These are phyloP conservation scores for Pichia rugopelliculosa DNA, from an alignment of 805 yeast genomes.

Conservation along the genomic window DNA sequence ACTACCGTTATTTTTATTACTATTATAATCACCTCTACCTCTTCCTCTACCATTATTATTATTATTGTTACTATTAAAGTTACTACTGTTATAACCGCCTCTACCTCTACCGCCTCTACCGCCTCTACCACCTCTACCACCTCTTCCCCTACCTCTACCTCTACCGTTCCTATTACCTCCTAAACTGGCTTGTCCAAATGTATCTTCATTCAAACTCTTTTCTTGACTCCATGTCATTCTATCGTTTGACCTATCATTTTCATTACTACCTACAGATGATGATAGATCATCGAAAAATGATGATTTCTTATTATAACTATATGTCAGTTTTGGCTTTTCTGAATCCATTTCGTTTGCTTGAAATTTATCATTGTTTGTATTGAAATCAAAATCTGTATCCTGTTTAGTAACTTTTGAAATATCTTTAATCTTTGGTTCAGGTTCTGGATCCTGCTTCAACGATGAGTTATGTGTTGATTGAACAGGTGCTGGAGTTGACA, in stretches of 20 bases:
- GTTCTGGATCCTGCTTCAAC: conserved; percentile 3
- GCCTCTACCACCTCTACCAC: conserved; percentile 35
- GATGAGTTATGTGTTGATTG: neutral
- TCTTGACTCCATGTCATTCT: conserved; percentile 66
- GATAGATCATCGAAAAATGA: conserved; percentile 88
- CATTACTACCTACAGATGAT: conserved; percentile 42
- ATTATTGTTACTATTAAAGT: neutral
- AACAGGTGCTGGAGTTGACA: neutral
- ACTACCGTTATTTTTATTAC: conserved; percentile 21
- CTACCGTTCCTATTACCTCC: conserved; percentile 10
- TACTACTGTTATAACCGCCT: conserved; percentile 6
- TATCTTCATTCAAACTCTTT: conserved; percentile 65
- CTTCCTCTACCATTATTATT: too few relatives aligned
- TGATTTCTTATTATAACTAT: conserved; percentile 63
- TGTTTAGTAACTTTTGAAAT: neutral
- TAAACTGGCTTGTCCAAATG: conserved; percentile 62
- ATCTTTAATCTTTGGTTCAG: neutral
- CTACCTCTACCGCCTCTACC: conserved; percentile 18
- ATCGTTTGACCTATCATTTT: conserved; percentile 28
- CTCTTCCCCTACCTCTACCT: conserved; percentile 45
- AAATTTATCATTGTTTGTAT: conserved; percentile 65
- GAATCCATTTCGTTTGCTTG: conserved; percentile 33
- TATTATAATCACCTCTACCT: conserved; percentile 41
- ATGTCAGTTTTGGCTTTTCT: conserved; percentile 19
- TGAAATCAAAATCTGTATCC: conserved; percentile 65